Base-by-base conservation (phyloP, 2,329 filamentous ascomycete species). In the Talaromyces verruculosus region DNA sequence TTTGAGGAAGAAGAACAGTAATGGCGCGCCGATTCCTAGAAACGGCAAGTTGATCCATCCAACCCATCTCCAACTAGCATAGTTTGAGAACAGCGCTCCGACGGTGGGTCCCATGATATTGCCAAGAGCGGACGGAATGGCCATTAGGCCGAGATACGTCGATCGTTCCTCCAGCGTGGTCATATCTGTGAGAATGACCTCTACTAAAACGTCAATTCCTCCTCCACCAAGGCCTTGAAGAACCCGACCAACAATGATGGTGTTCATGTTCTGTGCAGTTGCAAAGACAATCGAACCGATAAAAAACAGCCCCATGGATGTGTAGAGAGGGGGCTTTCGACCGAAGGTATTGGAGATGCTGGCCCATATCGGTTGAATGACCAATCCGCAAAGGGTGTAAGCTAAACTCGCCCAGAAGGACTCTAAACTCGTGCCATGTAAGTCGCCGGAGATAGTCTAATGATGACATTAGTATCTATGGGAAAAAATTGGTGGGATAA, bases 371-470 rank as follows among this genome's bases (percentile, higher is more conserved):
- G 85, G 85, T 60, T 84, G 83, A 1, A 84, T 73, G 1, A 80
- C 79, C 0, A 89, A 87, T 51, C 84, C 86, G 8, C 86, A 85
- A 1, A 91, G 80, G 2, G 91, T 80, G 72, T 89, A 91, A n/a
- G 85, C 86, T 2, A 88, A 90, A 2, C 88, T 88, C n/a, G 85
- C 84, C 89, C 88, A 91, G 74, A 91, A 91, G 0, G 88, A 86
- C 75, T 90, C 81, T 33, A 87, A 82, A 3, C 84, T 84, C 0
- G 80, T 81, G 45, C 85, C 85, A 30, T 79, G 70, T 5, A 88
- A 78, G 19, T 82, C 82, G 8, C 74, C 68, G 11, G 84, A 82
- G 65, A 87, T 85, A 43, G 80, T 82, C 74, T 80, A 47, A 7
- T n/a, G 1, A 28, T 33, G 10, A 5, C 1, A 25, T 45, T 8